These are phyloP conservation scores for Gentiana macrophylla DNA, from an alignment of 257 asterid genomes.

Conservation along the genomic window DNA sequence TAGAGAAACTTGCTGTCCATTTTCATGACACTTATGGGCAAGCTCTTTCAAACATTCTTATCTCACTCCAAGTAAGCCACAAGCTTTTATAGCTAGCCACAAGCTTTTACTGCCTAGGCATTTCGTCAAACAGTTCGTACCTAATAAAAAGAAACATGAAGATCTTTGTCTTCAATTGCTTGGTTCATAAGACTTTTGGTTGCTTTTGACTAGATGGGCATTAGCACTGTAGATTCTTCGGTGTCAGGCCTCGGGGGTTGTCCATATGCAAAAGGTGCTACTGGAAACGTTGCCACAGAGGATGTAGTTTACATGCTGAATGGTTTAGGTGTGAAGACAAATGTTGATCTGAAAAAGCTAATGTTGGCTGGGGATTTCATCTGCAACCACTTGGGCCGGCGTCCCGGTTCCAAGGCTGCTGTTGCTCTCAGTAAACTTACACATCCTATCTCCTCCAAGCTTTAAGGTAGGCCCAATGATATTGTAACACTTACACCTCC, in stretches of 20 bases:
- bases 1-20: constrained; percentile 89
- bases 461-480: constrained; percentile 20
- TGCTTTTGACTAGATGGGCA: constrained; percentile 60
- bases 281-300: constrained; percentile 95
- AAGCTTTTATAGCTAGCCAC: constrained; percentile 7
- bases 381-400: constrained; percentile 55
- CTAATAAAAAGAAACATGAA: no score
- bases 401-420: constrained; percentile 77
- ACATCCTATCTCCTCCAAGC: constrained; percentile 49
- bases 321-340: constrained; percentile 73
- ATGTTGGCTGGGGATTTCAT: constrained; percentile 79
- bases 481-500: no score
- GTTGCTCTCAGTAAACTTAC: constrained; percentile 48
- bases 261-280: constrained; percentile 96
- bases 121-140: no score
- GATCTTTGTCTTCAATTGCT: no score
- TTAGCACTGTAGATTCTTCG: constrained; percentile 73
- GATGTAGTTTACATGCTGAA: constrained; percentile 90
- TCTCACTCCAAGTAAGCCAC: constrained; percentile 64
- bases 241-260: constrained; percentile 96
- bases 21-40: constrained; percentile 98
- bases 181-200: no score
- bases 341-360: constrained; percentile 59
- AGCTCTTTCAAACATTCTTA: constrained; percentile 85
- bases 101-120: neutral